Base-by-base conservation (phyloP, 1,139 yeast genomes). In the Petasospora fabianii region DNA sequence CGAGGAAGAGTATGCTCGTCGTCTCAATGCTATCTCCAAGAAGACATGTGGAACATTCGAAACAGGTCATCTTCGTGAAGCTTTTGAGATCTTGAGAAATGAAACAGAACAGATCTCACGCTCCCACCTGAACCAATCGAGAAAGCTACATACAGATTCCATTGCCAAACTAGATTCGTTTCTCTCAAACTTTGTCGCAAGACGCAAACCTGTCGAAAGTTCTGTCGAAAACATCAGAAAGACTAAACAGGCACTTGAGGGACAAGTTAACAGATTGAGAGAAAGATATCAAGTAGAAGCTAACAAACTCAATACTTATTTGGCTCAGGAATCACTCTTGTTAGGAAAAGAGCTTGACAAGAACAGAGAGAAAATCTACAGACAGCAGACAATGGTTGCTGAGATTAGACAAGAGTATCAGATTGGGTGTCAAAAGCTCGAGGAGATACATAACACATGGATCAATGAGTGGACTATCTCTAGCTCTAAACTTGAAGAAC, bases 331-430 rank as follows among this genome's bases (percentile, higher is more conserved):
- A 48, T 82, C 82, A 49, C 71, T 90, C 13, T 71, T 92, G 24
- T 80, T 92, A 68, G 94, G 94, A 11, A 78, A 77, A 46, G 96
- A 87, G 55, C 71, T 78, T 27, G 88, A 84, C 47, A 77, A 74
- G 49, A 71, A 80, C 54, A 75, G 83, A 48, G 68, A 66, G 32
- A 85, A 82, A 55, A 68, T 82, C 33, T 73, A 71, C 27, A 80
- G 77, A 53, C 69, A 80, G 34, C 73, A 70, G 42, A 63, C 66
- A 24, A 58, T 74, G 14, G 71, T 81, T 36, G 64, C 67, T 13
- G 65, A 65, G 27, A 58, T 75, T 31, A 73, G 77, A 50, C 66
- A 73, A 34, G 79, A 78, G 36, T 85, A 84, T 56, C 80, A 78
- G 56, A 61, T 72, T 16, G 69, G 80, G 3, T 69, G 84, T 29